Evolutionary conservation across 2,329 filamentous ascomycete genomes (phyloP).

Genomic region (Lecanoromycetidae sp.): DNA sequence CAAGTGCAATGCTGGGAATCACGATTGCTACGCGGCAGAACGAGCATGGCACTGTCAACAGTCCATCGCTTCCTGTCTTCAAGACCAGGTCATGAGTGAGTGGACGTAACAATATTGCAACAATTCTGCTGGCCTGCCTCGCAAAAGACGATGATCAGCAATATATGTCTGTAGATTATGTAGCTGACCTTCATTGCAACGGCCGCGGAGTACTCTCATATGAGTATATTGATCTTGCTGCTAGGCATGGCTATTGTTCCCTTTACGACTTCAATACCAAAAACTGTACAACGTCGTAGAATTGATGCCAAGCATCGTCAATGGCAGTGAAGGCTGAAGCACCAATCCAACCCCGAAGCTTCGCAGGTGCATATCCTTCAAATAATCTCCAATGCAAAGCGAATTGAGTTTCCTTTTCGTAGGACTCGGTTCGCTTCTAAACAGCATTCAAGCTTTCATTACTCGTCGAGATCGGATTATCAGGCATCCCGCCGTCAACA

Average conservation of each 20-base stretch:
- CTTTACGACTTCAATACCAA: too few relatives aligned
- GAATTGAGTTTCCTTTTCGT: too few relatives aligned
- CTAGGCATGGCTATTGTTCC: not conserved
- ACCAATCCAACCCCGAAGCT: slow-evolving; percentile 3
- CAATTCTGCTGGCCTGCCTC: slow-evolving; percentile 18
- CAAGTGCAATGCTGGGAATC: slow-evolving; percentile 3
- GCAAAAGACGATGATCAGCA: too few relatives aligned
- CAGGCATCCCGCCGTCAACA: not conserved
- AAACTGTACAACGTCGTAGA: not conserved
- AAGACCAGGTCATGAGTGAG: slow-evolving; percentile 14
- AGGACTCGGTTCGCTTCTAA: too few relatives aligned
- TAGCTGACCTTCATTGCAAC: not conserved
- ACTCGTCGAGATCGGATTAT: not conserved
- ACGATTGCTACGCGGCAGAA: slow-evolving; percentile 27
- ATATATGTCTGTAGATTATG: not conserved
- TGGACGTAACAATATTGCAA: slow-evolving; percentile 30
- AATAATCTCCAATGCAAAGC: too few relatives aligned
- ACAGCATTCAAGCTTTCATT: not conserved
- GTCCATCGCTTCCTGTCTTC: slow-evolving; percentile 23
- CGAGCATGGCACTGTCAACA: slow-evolving; percentile 27
- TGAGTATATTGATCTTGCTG: too few relatives aligned
- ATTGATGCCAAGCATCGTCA: slow-evolving; percentile 10
- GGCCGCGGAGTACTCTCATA: too few relatives aligned
- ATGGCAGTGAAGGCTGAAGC: not conserved
- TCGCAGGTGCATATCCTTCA: slow-evolving; percentile 3